Percentiles rank a stretch among this genome's conserved stretches.
These are phyloP conservation scores for Thozetella sp. DNA, from an alignment of 495 filamentous ascomycete genomes.

Conservation along the genomic window DNA sequence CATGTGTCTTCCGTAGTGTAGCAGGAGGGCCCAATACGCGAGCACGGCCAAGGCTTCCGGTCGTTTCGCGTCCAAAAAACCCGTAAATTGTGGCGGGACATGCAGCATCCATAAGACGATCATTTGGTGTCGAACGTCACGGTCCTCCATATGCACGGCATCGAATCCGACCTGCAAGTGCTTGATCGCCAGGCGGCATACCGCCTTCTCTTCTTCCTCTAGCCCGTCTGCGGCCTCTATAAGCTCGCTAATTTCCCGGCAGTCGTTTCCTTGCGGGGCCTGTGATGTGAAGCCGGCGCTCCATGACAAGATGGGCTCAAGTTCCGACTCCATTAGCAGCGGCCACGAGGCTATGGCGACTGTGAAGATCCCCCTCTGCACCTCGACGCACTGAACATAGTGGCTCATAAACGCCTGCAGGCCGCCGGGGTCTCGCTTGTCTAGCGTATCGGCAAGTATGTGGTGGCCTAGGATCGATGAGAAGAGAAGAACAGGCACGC, in stretches of 20 bases:
- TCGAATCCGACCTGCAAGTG: slow-evolving; percentile 20
- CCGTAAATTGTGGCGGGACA: slow-evolving; percentile 9
- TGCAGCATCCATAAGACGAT: slow-evolving; percentile 14
- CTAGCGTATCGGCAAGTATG: slow-evolving; percentile 22
- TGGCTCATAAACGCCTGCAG: slow-evolving; percentile 17
- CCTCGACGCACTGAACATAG: slow-evolving; percentile 15
- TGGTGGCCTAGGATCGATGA: slow-evolving; percentile 20
- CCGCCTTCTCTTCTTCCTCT: slow-evolving; percentile 17
- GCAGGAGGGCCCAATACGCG: slow-evolving; percentile 15
- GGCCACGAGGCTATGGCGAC: slow-evolving; percentile 16
- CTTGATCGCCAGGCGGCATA: slow-evolving; percentile 11
- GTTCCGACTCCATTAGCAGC: slow-evolving; percentile 15
- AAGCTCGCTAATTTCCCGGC: not conserved
- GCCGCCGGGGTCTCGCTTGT: slow-evolving; percentile 4
- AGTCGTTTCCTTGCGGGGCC: not conserved
- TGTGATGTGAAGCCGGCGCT: not conserved
- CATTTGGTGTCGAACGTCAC: slow-evolving; percentile 18
- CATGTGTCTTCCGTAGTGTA: slow-evolving; percentile 12
- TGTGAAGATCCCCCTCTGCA: slow-evolving; percentile 19
- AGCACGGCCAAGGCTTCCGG: slow-evolving; percentile 11
- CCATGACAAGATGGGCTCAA: slow-evolving; percentile 9
- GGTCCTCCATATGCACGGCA: slow-evolving; percentile 3
- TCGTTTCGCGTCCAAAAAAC: slow-evolving; percentile 11
- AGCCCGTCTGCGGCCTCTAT: slow-evolving; percentile 6
- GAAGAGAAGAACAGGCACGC: slow-evolving; percentile 19